Evolutionary conservation across 2,329 filamentous ascomycete species (phyloP).

Genomic region (Bipolaris gigantea): DNA sequence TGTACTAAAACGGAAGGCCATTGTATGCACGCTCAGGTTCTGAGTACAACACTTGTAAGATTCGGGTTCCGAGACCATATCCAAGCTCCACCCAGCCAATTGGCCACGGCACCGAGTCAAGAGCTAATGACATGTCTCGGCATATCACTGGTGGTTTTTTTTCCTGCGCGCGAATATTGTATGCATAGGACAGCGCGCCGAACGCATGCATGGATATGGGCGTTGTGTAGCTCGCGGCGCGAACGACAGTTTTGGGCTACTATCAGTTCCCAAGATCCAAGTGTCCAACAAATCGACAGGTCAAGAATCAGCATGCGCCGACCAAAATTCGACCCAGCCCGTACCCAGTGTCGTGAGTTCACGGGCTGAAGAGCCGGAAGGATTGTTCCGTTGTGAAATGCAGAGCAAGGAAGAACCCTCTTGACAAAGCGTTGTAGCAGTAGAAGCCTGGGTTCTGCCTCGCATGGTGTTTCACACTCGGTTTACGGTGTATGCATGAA

Average conservation of each 20-base stretch:
- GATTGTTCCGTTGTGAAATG: no score
- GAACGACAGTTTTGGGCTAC: background rate
- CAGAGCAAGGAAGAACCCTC: no score
- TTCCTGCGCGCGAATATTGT: constrained; percentile 1
- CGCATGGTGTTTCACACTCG: background rate
- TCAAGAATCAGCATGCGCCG: background rate
- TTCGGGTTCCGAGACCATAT: background rate
- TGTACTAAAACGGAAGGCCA: background rate
- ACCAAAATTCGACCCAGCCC: no score
- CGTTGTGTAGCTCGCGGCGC: background rate
- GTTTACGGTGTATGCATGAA: background rate
- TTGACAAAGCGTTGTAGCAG: no score
- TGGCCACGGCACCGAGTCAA: background rate
- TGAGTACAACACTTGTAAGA: background rate
- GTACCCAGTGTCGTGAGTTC: no score
- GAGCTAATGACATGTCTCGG: background rate
- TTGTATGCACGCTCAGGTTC: background rate
- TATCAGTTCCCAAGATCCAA: background rate
- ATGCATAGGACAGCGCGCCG: constrained; percentile 6
- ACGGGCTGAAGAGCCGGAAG: no score
- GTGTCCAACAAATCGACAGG: background rate
- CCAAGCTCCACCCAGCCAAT: background rate
- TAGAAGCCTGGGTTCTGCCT: no score
- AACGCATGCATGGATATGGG: constrained; percentile 1
- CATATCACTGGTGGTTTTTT: background rate